Base-by-base conservation (phyloP, 164 flowering plant genomes). In the Chloranthus sessilifolius region DNA sequence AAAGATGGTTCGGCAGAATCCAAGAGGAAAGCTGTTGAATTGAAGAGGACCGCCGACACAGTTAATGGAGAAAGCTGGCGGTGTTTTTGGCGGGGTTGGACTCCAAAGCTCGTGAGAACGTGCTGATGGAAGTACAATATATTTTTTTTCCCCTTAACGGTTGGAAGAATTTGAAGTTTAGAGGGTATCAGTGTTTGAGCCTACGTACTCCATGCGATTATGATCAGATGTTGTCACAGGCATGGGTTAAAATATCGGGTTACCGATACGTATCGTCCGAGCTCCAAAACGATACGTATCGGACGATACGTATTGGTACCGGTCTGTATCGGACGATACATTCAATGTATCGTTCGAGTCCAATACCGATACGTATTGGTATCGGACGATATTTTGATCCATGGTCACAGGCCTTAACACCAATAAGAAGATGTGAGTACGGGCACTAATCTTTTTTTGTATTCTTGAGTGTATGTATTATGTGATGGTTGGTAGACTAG, bases 1-100 rank as follows among this genome's bases (percentile, higher is more conserved):
- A 48, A 46, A 23, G 60, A 57, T 28, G 55, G 26, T 53, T 15
- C 44, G 1, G 56, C 40, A 24, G 60, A 42, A 23, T 54, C 66
- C 6, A 62, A 45, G 43, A 63, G 56, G 28, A 55, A 60, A 27
- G 42, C 28, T 23, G 37, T 53, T 12, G 10, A 53, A 0, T 34
- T 61, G 15, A 74, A 62, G 63, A 69, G 67, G 30, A 63, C 58
- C 45, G 35, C 2, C 29, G 59, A 53, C 44, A 15, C 39, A 2
- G 55, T 14, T 43, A 24, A 26, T 6, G 55, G 48, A 24, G 61
- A 61, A 27, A 43, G 51, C 29, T 40, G 56, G 21, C 31, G 55
- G 54, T 58, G 47, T n/a, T 26, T 28, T 19, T 57, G 55, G 64
- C 53, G 62, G 49, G 19, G 24, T 2, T 69, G 66, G 61, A 58